These are phyloP conservation scores for Heterobasidion occidentale DNA, from an alignment of 1,284 basidiomycete genomes.

Conservation along the genomic window DNA sequence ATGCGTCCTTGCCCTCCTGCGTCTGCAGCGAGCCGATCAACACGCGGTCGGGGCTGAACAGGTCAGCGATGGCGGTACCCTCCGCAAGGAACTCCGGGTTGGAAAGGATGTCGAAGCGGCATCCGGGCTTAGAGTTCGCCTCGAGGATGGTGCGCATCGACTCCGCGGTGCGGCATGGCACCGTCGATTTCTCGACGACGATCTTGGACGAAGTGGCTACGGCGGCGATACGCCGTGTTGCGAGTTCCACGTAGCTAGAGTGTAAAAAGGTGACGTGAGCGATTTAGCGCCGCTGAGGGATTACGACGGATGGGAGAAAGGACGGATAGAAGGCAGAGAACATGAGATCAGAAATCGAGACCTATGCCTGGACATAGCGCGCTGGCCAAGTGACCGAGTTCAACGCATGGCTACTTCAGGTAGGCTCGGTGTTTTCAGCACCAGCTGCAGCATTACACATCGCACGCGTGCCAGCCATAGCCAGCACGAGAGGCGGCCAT, in stretches of 20 bases:
- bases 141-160: conserved; percentile 99
- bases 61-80: conserved; percentile 90
- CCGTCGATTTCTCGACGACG: conserved; percentile 99
- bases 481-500: too few relatives aligned
- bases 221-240: conserved; percentile 91
- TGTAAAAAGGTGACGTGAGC: background rate
- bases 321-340: background rate
- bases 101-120: conserved; percentile 95
- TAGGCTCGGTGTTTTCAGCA: too few relatives aligned
- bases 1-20: conserved; percentile 77
- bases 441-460: too few relatives aligned
- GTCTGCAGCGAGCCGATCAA: conserved; percentile 95
- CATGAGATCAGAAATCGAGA: background rate
- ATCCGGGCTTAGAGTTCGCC: conserved; percentile 89
- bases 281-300: background rate
- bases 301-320: too few relatives aligned
- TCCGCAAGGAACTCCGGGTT: conserved; percentile 99
- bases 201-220: conserved; percentile 93
- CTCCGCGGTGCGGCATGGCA: conserved; percentile 96
- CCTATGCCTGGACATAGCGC: too few relatives aligned
- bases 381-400: too few relatives aligned
- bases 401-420: too few relatives aligned
- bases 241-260: conserved; percentile 87
- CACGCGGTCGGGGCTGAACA: conserved; percentile 89
- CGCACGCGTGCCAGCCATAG: too few relatives aligned